A percentile compares a stretch with the other conserved stretches of the same genome.
phyloP scores from a whole-genome alignment of 441 rosid species.

The Metrosideros polymorpha region DNA sequence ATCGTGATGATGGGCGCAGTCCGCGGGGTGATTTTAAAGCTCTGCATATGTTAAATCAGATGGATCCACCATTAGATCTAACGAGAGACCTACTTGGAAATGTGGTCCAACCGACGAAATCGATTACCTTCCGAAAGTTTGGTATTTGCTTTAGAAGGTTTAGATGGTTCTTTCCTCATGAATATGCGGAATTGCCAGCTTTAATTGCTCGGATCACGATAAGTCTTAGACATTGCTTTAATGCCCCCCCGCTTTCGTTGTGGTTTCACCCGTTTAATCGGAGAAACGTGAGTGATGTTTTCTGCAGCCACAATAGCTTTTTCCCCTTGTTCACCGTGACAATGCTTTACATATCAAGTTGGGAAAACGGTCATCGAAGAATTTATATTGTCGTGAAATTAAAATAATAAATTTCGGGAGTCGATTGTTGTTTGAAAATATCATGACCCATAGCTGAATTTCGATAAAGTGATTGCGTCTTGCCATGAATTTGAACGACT shows the following conservation, averaged over 20 bases:
- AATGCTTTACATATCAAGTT: background rate
- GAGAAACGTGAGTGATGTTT: background rate
- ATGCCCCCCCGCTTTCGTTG: background rate
- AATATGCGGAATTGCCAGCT: background rate
- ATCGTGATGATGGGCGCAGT: background rate
- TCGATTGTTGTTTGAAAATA: background rate
- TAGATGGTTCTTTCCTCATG: background rate
- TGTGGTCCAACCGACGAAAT: background rate
- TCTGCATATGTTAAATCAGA: background rate
- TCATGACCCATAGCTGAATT: background rate
- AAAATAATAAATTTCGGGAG: background rate
- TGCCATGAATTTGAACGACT: background rate
- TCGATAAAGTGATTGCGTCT: background rate
- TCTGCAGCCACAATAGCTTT: background rate
- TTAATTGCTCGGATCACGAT: background rate
- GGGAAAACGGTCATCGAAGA: background rate
- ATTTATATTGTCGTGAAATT: background rate
- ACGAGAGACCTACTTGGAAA: background rate
- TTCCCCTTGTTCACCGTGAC: background rate
- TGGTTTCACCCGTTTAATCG: background rate
- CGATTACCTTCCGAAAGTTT: background rate
- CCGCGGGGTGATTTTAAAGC: background rate
- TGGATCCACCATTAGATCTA: background rate
- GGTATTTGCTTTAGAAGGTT: background rate
- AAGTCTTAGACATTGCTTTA: background rate